Percentiles rank a stretch among this genome's conserved stretches.
These are phyloP conservation scores for Camellia oleifera DNA, from an alignment of 179 eudicot species.

Conservation along the genomic window DNA sequence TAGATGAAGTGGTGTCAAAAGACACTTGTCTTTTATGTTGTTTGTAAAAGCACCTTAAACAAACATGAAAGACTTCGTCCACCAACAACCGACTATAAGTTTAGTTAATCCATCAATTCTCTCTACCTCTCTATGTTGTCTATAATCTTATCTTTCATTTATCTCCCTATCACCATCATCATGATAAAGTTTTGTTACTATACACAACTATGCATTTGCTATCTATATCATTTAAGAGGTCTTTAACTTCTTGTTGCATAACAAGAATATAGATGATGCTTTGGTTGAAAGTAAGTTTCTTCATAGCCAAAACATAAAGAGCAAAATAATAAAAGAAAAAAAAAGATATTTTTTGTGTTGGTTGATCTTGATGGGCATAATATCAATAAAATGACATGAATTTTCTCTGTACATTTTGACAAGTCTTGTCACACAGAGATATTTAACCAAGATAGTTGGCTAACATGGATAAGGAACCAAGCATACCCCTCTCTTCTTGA, in stretches of 20 bases:
- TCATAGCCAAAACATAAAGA: background rate
- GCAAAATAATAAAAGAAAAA: too few relatives aligned
- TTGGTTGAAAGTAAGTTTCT: background rate
- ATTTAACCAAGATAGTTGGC: conserved; percentile 27
- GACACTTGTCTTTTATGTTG: background rate
- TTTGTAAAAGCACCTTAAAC: too few relatives aligned
- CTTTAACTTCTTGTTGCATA: background rate
- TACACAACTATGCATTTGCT: background rate
- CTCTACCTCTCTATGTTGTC: background rate
- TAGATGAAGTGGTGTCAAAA: background rate
- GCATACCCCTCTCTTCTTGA: conserved; percentile 41
- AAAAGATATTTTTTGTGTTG: too few relatives aligned
- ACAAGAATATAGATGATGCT: background rate
- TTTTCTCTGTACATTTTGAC: too few relatives aligned
- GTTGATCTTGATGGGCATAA: too few relatives aligned
- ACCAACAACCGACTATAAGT: background rate
- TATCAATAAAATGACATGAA: too few relatives aligned
- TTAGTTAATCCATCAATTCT: background rate
- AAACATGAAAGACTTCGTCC: background rate
- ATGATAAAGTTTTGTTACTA: background rate
- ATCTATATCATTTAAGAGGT: background rate
- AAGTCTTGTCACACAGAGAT: too few relatives aligned
- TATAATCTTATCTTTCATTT: too few relatives aligned
- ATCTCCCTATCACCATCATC: background rate
- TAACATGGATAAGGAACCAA: conserved; percentile 46